These are phyloP conservation scores for Euphorbia schlechtendalii DNA, from an alignment of 441 rosid species.

Conservation along the genomic window DNA sequence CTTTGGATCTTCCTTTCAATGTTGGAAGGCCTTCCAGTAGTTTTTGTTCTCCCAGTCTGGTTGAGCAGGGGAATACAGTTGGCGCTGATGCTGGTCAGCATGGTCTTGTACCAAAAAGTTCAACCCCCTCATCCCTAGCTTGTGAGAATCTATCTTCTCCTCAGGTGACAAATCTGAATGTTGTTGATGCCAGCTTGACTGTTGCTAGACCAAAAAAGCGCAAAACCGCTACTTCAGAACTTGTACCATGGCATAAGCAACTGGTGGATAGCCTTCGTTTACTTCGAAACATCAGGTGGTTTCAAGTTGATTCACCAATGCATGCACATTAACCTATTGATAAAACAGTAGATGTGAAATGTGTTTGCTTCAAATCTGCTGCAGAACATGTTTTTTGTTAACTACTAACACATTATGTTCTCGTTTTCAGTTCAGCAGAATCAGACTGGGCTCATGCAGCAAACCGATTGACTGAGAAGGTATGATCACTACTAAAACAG, in stretches of 20 bases:
- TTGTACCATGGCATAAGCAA: slow-evolving; percentile 70
- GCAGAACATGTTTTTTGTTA: not conserved
- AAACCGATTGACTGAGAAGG: slow-evolving; percentile 71
- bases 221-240: slow-evolving; percentile 46
- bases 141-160: slow-evolving; percentile 32
- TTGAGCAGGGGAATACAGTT: slow-evolving; percentile 30
- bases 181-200: slow-evolving; percentile 28
- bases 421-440: slow-evolving; percentile 56
- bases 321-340: not conserved
- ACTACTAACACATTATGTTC: slow-evolving; percentile 5
- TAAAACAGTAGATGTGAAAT: not conserved
- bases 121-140: slow-evolving; percentile 27
- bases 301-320: slow-evolving; percentile 7
- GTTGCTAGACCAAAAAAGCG: slow-evolving; percentile 55
- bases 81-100: slow-evolving; percentile 26
- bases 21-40: slow-evolving; percentile 40
- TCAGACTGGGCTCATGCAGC: slow-evolving; percentile 60
- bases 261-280: slow-evolving; percentile 33
- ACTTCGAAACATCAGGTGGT: slow-evolving; percentile 56
- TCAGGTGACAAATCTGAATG: slow-evolving; percentile 30
- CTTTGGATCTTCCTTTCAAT: slow-evolving; percentile 32
- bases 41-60: slow-evolving; percentile 26
- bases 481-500: slow-evolving; percentile 24
- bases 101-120: slow-evolving; percentile 25
- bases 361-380: not conserved